Conservation (phyloP, 495 filamentous ascomycete species). For the Aspergillus sclerotioniger region DNA sequence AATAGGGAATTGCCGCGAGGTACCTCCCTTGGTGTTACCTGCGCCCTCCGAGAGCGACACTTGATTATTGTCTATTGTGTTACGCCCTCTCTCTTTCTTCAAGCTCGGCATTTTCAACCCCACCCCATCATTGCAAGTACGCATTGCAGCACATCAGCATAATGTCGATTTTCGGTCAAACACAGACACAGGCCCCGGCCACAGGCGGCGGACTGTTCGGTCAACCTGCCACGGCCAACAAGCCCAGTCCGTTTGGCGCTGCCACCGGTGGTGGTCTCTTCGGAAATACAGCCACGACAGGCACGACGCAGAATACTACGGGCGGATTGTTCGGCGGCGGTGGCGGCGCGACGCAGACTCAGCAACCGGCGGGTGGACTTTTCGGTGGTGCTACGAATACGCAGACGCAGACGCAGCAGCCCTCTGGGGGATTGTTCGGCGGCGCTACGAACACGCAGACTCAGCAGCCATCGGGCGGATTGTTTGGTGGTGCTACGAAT, state of each 20-base stretch:
- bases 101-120: too few relatives aligned
- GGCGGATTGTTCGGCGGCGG: constrained; percentile 36
- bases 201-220: constrained; percentile 19
- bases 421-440: constrained; percentile 39
- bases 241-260: constrained; percentile 37
- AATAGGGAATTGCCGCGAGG: too few relatives aligned
- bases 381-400: constrained; percentile 32
- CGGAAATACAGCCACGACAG: constrained; percentile 23
- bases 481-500: not conserved
- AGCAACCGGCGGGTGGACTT: constrained; percentile 29
- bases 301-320: constrained; percentile 21
- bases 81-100: too few relatives aligned
- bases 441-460: constrained; percentile 13
- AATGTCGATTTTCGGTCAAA: constrained; percentile 36
- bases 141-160: not conserved
- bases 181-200: constrained; percentile 25
- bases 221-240: constrained; percentile 26
- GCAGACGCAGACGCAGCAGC: constrained; percentile 30
- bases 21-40: too few relatives aligned
- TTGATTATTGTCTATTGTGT: too few relatives aligned
- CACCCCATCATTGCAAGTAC: too few relatives aligned
- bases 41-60: too few relatives aligned
- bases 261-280: constrained; percentile 26
- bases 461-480: constrained; percentile 19
- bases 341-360: constrained; percentile 29